phyloP scores from a whole-genome alignment of 306 rosid species.

The Quercus alba region DNA sequence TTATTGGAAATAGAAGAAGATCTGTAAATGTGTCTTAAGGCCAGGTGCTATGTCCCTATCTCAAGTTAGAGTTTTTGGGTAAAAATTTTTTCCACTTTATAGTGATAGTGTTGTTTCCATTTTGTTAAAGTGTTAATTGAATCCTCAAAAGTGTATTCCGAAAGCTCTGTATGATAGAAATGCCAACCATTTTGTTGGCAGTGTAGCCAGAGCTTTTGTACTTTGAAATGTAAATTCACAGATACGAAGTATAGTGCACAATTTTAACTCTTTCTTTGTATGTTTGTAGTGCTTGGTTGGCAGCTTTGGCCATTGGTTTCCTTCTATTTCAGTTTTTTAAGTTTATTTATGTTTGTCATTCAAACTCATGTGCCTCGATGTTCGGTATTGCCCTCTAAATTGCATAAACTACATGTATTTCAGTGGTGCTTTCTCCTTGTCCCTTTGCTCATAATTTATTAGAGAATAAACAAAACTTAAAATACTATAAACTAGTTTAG shows the following conservation, averaged over 20 bases:
- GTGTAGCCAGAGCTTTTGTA: conserved; percentile 23
- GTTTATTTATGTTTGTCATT: too few relatives aligned
- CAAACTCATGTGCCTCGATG: background rate
- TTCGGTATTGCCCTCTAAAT: too few relatives aligned
- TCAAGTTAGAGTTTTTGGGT: conserved; percentile 15
- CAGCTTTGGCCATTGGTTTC: background rate
- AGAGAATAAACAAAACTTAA: background rate
- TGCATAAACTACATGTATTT: too few relatives aligned
- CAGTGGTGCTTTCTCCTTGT: too few relatives aligned
- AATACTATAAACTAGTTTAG: background rate
- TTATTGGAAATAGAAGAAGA: conserved; percentile 20
- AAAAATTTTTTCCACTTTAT: background rate
- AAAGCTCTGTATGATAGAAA: conserved; percentile 12
- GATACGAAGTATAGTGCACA: conserved; percentile 21
- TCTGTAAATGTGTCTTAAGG: conserved; percentile 17
- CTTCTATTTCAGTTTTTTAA: background rate
- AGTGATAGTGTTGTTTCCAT: background rate
- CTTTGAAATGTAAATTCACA: conserved; percentile 24
- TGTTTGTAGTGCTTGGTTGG: background rate
- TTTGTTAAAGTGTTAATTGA: background rate
- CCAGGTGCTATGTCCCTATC: conserved; percentile 16
- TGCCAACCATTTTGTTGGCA: conserved; percentile 33
- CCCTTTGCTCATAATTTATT: background rate
- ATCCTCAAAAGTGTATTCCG: conserved; percentile 4
- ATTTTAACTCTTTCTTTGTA: background rate